These are phyloP conservation scores for Triangularia setosa DNA, from an alignment of 2,329 filamentous ascomycete genomes.

Conservation along the genomic window DNA sequence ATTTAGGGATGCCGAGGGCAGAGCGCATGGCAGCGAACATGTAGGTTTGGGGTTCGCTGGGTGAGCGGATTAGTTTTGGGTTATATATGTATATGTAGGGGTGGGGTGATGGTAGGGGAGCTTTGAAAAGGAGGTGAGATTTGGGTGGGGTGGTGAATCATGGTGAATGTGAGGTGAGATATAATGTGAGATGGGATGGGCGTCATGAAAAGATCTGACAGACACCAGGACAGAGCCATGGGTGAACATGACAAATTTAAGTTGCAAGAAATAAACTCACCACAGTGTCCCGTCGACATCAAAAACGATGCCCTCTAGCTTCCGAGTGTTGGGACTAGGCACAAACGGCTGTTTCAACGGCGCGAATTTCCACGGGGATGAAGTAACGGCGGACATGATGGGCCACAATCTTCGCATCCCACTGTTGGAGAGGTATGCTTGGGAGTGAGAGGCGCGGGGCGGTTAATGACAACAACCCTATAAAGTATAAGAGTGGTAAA, in stretches of 20 bases:
- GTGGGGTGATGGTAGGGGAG: neutral
- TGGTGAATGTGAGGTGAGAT: too few relatives aligned
- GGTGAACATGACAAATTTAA: neutral
- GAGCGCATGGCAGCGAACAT: constrained; percentile 89
- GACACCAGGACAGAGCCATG: too few relatives aligned
- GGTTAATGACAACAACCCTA: neutral
- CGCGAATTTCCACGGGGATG: constrained; percentile 43
- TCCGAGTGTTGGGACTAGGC: constrained; percentile 37
- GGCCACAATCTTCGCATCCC: constrained; percentile 34
- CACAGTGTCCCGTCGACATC: constrained; percentile 94
- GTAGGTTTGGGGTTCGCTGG: constrained; percentile 83
- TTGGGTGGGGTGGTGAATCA: too few relatives aligned
- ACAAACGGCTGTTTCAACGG: constrained; percentile 44
- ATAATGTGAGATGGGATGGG: too few relatives aligned
- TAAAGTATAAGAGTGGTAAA: neutral
- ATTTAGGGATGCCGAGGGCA: constrained; percentile 67
- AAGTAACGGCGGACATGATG: constrained; percentile 36
- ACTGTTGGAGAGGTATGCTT: neutral
- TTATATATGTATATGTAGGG: neutral
- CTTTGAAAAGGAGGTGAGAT: neutral
- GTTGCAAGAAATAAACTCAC: constrained; percentile 47
- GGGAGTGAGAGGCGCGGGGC: neutral
- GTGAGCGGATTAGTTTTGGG: too few relatives aligned
- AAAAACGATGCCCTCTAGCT: constrained; percentile 66
- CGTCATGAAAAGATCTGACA: too few relatives aligned